Evolutionary conservation across 2,329 filamentous ascomycete species (phyloP), one percentile per base, ranked within the genome.

Genomic region (Nannizzia gypsea): DNA sequence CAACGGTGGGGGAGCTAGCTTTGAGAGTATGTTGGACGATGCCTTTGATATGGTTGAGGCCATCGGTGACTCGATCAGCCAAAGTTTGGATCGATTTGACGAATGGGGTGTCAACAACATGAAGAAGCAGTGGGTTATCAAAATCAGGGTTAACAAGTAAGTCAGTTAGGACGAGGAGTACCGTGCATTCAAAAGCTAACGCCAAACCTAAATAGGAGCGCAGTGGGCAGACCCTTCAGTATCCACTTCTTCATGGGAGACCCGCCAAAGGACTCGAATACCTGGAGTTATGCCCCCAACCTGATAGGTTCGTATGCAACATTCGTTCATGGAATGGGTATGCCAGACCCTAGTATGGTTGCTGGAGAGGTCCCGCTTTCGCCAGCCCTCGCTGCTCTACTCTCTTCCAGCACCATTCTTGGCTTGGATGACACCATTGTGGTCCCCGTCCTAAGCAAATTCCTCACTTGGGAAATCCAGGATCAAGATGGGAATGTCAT

Each of bases 171-270:
- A 40, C 2, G 34, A 1, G 17, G 3, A 31, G 3, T 15, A 34
- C 9, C 11, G 50, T 20, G 1, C 2, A 34, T n/a, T 31, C 3
- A 9, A 24, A 24, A 3, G 22, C 17, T 28, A 48, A 17, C 6
- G 13, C 24, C 3, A 58, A 58, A 28, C n/a, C 8, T 5, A 22
- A 22, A 50, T 82, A 63, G 61, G 38, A 50, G 22, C 60, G 82
- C 82, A 1, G 71, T 87, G 6, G 76, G 80, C 9, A 81, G 79
- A 0, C 82, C 85, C 0, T 89, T 86, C 66, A 78, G 77, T 59
- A 75, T 92, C 20, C 82, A 86, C 67, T 75, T 91, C 61, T 91
- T 90, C 72, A 68, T 90, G 1, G 87, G 84, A 0, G 69, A 77
- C 1, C 73, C 77, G 1, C 74, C 79, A 0, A 64, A 67, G 2